Percentiles rank a stretch among this genome's conserved stretches.
Conservation (phyloP, 805 yeast species). For the Zygotorulaspora sp. region DNA sequence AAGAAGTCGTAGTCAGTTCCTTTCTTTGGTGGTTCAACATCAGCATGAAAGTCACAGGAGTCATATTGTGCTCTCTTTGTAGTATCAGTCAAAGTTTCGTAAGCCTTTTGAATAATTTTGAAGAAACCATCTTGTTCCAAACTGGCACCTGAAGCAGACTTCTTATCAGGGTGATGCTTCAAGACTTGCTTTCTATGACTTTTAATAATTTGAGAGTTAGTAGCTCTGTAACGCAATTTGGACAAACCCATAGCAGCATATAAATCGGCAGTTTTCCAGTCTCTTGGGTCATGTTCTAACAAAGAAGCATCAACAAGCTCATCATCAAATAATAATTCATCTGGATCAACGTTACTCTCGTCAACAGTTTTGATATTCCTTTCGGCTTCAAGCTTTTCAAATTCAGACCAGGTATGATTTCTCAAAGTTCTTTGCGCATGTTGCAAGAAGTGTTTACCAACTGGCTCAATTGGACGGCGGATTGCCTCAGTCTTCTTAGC, state of each 20-base stretch:
- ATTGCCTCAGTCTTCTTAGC: constrained; percentile 54
- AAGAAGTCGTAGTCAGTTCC: constrained; percentile 73
- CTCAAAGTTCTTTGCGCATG: constrained; percentile 94
- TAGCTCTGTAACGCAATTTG: constrained; percentile 85
- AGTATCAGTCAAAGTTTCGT: constrained; percentile 83
- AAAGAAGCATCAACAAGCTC: constrained; percentile 74
- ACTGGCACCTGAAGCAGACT: constrained; percentile 79
- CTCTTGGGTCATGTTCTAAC: constrained; percentile 90
- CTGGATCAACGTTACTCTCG: constrained; percentile 53
- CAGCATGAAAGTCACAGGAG: constrained; percentile 87
- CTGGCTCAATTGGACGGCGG: constrained; percentile 90
- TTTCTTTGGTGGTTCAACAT: constrained; percentile 70
- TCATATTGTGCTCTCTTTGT: constrained; percentile 88
- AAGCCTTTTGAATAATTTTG: constrained; percentile 96
- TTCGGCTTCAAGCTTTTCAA: constrained; percentile 88
- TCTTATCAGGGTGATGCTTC: constrained; percentile 97
- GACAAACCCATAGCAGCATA: constrained; percentile 94
- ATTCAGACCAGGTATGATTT: constrained; percentile 99
- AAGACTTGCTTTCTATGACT: constrained; percentile 96
- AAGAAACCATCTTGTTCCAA: constrained; percentile 93
- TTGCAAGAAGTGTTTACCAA: constrained; percentile 91
- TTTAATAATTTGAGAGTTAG: constrained; percentile 86
- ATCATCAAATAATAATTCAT: constrained; percentile 44
- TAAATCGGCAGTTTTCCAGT: constrained; percentile 95
- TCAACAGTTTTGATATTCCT: constrained; percentile 72